These are phyloP conservation scores for Cryptococcus sp. DNA, from an alignment of 1,284 basidiomycete genomes.

Conservation along the genomic window DNA sequence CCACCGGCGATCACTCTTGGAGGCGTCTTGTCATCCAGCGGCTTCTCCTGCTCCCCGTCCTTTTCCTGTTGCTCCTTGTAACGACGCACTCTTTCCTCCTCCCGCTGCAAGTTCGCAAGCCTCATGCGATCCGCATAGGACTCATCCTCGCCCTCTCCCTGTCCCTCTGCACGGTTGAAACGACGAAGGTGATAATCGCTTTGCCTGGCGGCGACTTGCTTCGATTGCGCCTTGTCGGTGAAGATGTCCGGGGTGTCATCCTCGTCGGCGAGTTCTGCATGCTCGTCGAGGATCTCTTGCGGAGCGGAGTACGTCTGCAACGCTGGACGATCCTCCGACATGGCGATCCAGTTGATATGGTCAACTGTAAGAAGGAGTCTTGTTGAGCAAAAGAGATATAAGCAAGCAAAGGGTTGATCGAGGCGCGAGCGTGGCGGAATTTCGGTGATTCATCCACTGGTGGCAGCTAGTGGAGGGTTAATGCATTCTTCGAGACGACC, in stretches of 20 bases:
- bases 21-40: constrained; percentile 71
- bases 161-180: constrained; percentile 68
- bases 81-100: constrained; percentile 80
- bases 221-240: constrained; percentile 84
- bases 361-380: too few species aligned
- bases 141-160: constrained; percentile 64
- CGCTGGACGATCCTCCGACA: constrained; percentile 50
- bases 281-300: constrained; percentile 92
- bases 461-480: too few species aligned
- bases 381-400: too few species aligned
- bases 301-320: constrained; percentile 88
- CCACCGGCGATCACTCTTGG: constrained; percentile 60
- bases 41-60: constrained; percentile 72
- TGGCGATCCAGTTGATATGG: too few species aligned
- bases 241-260: constrained; percentile 92
- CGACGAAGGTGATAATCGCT: constrained; percentile 94
- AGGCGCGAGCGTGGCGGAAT: too few species aligned
- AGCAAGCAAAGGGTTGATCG: too few species aligned
- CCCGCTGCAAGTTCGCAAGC: constrained; percentile 84
- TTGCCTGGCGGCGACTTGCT: constrained; percentile 91
- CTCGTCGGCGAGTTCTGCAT: constrained; percentile 86
- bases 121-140: constrained; percentile 98
- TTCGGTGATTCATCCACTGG: too few species aligned
- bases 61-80: constrained; percentile 81
- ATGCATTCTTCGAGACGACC: too few species aligned